These are phyloP conservation scores for Verticillium tricorpus DNA, from an alignment of 2,329 filamentous ascomycete species.

Conservation along the genomic window DNA sequence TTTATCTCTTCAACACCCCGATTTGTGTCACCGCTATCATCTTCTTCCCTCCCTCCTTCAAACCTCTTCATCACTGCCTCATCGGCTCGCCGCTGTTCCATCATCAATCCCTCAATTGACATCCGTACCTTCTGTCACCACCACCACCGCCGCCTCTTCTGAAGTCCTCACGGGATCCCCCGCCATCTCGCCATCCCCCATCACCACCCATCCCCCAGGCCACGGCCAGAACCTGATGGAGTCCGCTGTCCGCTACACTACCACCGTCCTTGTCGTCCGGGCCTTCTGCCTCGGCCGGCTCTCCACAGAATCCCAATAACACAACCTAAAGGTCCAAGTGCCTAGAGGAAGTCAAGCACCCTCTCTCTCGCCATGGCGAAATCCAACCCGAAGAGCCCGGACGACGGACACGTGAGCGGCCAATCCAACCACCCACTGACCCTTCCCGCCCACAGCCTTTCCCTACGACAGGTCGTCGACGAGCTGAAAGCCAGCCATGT, in stretches of 20 bases:
- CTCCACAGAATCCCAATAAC: not conserved
- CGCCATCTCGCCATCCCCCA: not conserved
- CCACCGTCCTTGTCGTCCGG: not conserved
- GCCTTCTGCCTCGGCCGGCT: not conserved
- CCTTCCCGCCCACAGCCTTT: constrained; percentile 53
- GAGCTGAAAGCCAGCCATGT: constrained; percentile 49
- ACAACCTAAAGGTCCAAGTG: not conserved
- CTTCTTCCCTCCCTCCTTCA: not conserved
- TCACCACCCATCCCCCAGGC: not conserved
- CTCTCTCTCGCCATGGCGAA: not conserved
- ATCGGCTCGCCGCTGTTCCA: not conserved
- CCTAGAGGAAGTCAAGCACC: not conserved
- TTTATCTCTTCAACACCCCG: not conserved
- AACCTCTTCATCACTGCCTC: not conserved
- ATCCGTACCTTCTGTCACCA: not conserved
- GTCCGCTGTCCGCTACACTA: not conserved
- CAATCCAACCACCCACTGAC: constrained; percentile 40
- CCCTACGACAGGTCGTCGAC: constrained; percentile 39
- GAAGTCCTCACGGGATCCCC: not conserved
- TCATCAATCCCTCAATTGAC: not conserved
- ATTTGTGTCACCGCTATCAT: not conserved
- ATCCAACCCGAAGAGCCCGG: not conserved
- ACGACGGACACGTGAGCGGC: constrained; percentile 20
- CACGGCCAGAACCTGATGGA: not conserved
- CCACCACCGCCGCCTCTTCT: not conserved